These are phyloP conservation scores for Fusarium cyanostomum DNA, from an alignment of 2,329 filamentous ascomycete genomes.

Conservation along the genomic window DNA sequence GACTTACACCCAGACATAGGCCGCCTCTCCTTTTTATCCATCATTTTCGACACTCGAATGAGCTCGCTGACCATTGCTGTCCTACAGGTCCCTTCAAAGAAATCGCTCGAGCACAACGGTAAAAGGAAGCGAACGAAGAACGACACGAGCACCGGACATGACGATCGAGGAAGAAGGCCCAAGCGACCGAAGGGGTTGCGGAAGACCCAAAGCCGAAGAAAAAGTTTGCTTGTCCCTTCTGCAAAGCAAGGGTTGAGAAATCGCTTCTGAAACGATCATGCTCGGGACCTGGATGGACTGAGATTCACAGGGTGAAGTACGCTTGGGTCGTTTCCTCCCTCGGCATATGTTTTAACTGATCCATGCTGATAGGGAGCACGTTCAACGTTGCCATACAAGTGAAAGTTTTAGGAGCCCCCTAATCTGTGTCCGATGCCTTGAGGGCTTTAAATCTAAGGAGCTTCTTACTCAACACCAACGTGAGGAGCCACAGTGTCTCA, in stretches of 20 bases:
- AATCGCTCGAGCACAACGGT: background rate
- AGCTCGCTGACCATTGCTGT: background rate
- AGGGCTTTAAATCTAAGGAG: background rate
- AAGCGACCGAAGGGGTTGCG: background rate
- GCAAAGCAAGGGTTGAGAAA: background rate
- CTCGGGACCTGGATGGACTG: background rate
- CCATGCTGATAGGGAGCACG: background rate
- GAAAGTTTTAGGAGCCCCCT: background rate
- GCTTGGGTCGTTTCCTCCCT: background rate
- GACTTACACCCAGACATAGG: background rate
- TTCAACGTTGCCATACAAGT: background rate
- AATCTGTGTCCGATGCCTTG: background rate
- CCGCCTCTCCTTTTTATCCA: background rate
- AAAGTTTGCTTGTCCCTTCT: background rate
- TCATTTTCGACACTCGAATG: background rate
- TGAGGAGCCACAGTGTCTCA: background rate
- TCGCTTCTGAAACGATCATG: background rate
- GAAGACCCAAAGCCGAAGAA: accelerated
- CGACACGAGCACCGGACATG: background rate
- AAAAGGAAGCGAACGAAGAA: background rate
- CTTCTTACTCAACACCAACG: background rate
- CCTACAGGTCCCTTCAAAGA: background rate
- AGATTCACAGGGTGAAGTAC: background rate
- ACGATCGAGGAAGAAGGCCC: background rate
- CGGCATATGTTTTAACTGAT: no score